These are phyloP conservation scores for Leishmania gerbilli DNA, from an alignment of 208 protist genomes.

Conservation along the genomic window DNA sequence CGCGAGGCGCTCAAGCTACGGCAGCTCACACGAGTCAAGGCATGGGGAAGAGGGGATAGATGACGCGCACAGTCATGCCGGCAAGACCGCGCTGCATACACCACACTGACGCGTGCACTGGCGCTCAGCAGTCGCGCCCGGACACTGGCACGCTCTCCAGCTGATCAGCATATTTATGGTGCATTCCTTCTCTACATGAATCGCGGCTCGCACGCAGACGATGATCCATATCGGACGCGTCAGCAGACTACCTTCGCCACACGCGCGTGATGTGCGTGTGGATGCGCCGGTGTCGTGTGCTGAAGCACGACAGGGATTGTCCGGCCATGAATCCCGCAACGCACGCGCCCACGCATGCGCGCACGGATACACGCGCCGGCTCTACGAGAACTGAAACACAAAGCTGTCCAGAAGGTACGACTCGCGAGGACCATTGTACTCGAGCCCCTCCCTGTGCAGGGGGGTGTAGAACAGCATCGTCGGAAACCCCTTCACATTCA, in stretches of 20 bases:
- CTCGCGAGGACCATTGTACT: slow-evolving; percentile 53
- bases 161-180: neutral
- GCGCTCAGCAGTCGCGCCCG: neutral
- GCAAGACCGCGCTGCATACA: neutral
- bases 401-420: slow-evolving; percentile 71
- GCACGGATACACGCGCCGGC: neutral
- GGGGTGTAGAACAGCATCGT: slow-evolving; percentile 76
- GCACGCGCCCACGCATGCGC: neutral
- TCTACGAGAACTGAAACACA: slow-evolving; percentile 79
- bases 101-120: neutral
- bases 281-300: neutral
- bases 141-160: neutral
- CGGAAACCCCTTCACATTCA: slow-evolving; percentile 56
- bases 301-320: neutral
- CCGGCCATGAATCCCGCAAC: neutral
- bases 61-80: neutral
- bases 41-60: neutral
- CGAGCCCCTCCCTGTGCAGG: slow-evolving; percentile 52
- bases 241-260: neutral
- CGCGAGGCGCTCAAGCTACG: neutral
- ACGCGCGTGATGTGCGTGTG: neutral
- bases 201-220: neutral
- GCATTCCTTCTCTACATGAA: neutral
- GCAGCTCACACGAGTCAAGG: neutral
- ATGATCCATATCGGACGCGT: neutral